Evolutionary conservation across 106 monocot genomes (phyloP).

Genomic region (Dendrobium huoshanense): DNA sequence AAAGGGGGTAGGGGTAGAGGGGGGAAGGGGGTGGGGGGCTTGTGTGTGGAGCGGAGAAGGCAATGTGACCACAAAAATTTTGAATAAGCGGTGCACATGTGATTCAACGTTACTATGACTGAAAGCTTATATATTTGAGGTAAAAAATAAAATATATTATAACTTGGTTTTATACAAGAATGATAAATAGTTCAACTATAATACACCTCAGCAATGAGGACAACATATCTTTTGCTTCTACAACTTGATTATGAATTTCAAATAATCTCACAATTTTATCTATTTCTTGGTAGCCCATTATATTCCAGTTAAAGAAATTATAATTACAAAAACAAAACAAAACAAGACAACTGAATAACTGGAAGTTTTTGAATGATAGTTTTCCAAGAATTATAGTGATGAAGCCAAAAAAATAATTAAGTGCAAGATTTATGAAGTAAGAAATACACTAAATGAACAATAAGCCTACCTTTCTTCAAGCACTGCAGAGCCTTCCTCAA

Average conservation of each 20-base stretch:
- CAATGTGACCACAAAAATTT: background rate
- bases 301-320: background rate
- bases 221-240: background rate
- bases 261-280: background rate
- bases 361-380: background rate
- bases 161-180: background rate
- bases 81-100: background rate
- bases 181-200: background rate
- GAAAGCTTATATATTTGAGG: background rate
- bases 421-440: background rate
- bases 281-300: background rate
- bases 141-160: background rate
- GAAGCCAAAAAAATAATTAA: background rate
- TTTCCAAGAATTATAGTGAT: background rate
- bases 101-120: background rate
- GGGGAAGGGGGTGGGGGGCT: too few species aligned
- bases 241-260: background rate
- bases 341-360: background rate
- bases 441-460: background rate
- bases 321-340: background rate
- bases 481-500: constrained; percentile 95
- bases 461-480: constrained; percentile 69
- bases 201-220: background rate
- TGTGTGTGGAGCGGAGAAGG: background rate
- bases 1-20: too few species aligned